Conservation (phyloP, 23 red algal species). For the Cyanidiococcus yangmingshanensis region DNA sequence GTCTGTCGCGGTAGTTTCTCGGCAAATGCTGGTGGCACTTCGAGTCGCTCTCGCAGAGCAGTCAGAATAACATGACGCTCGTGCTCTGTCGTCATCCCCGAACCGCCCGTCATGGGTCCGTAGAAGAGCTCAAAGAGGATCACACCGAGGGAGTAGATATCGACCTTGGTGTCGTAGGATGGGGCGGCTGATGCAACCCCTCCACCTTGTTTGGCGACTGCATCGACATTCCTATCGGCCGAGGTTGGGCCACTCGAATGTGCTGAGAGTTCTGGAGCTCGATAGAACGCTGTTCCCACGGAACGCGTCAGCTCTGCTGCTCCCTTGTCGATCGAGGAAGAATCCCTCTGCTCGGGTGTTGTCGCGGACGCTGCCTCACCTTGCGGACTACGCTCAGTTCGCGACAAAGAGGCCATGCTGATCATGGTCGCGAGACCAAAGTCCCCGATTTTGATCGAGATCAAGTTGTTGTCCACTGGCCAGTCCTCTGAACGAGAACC, state of each 20-base stretch:
- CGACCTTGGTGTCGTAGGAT: slow-evolving; percentile 34
- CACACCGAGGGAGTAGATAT: slow-evolving; percentile 28
- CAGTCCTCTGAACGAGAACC: neutral
- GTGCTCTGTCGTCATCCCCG: slow-evolving; percentile 4
- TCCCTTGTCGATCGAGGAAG: neutral
- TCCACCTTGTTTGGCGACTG: no score
- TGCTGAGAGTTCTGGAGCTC: neutral
- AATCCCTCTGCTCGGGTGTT: neutral
- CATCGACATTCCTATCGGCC: neutral
- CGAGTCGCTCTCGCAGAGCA: neutral
- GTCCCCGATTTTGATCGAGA: slow-evolving; percentile 91
- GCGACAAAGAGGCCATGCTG: neutral
- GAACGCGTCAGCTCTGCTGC: slow-evolving; percentile 4
- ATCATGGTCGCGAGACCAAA: slow-evolving; percentile 67
- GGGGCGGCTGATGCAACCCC: neutral
- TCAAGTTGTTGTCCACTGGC: slow-evolving; percentile 22
- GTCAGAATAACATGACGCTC: slow-evolving; percentile 27
- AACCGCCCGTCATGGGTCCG: neutral
- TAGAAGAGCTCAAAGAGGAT: slow-evolving; percentile 27
- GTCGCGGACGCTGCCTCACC: neutral
- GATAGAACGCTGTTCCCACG: slow-evolving; percentile 8
- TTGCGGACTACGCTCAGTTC: neutral
- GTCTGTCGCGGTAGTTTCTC: slow-evolving; percentile 18
- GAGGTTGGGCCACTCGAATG: neutral
- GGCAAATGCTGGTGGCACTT: neutral